Percentiles rank a stretch among this genome's conserved stretches.
Conservation (phyloP, 2,329 filamentous ascomycete genomes). For the Tolypocladium amazonense region DNA sequence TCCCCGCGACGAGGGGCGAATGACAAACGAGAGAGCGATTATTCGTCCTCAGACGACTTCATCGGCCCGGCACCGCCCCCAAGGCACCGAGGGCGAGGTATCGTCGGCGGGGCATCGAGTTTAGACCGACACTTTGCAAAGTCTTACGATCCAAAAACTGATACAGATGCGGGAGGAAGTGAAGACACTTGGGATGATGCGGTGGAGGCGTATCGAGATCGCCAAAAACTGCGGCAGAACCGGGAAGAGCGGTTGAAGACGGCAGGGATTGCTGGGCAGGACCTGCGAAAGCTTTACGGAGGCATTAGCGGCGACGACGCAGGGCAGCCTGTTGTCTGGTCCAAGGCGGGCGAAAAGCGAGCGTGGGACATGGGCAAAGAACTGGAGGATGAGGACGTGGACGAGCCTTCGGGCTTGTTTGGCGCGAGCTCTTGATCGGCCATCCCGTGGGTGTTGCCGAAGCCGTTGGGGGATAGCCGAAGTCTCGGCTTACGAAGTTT, state of each 20-base stretch:
- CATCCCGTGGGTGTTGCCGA: background rate
- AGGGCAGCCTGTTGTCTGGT: constrained; percentile 61
- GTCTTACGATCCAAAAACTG: constrained; percentile 46
- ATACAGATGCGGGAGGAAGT: constrained; percentile 38
- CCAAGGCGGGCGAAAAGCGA: constrained; percentile 52
- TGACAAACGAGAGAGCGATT: constrained; percentile 9
- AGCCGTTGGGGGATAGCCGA: background rate
- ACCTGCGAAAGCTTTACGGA: constrained; percentile 52
- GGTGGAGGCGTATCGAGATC: constrained; percentile 66
- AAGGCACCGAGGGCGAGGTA: constrained; percentile 56
- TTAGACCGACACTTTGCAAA: constrained; percentile 76
- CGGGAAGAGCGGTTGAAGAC: constrained; percentile 66
- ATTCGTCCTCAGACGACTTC: constrained; percentile 59
- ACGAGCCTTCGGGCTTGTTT: constrained; percentile 3
- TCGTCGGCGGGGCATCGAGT: constrained; percentile 45
- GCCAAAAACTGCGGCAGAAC: constrained; percentile 65
- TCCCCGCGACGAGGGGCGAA: background rate
- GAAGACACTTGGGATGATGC: constrained; percentile 67
- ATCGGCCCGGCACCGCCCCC: constrained; percentile 62
- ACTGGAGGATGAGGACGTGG: constrained; percentile 1
- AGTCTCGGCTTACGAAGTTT: background rate
- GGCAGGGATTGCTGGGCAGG: constrained; percentile 68
- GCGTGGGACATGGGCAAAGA: constrained; percentile 51
- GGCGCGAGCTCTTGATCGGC: constrained; percentile 4
- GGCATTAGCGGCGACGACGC: constrained; percentile 39